Evolutionary conservation across 805 yeast species (phyloP).

Genomic region (Schwanniomyces pseudopolymorphus): DNA sequence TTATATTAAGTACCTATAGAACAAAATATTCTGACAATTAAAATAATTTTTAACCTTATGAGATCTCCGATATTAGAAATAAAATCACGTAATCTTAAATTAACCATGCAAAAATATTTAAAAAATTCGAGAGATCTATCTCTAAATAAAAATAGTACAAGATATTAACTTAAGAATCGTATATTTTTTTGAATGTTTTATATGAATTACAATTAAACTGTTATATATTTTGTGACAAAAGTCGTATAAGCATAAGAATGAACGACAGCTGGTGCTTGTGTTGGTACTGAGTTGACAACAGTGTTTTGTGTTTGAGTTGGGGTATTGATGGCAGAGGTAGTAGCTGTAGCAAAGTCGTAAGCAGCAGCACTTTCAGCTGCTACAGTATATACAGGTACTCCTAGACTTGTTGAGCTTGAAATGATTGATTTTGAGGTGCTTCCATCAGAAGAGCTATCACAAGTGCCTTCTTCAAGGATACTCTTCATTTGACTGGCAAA

Average conservation of each 20-base stretch:
- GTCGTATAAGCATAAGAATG: neutral
- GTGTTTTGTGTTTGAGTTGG: neutral
- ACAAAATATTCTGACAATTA: too few relatives aligned
- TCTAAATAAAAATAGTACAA: too few relatives aligned
- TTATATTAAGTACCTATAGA: too few relatives aligned
- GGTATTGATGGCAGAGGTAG: neutral
- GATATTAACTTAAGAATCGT: neutral
- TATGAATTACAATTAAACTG: neutral
- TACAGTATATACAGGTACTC: too few relatives aligned
- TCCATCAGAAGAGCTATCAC: neutral
- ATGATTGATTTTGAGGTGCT: neutral
- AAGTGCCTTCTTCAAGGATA: neutral
- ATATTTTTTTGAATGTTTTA: neutral
- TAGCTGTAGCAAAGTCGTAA: neutral
- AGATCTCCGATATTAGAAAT: too few relatives aligned
- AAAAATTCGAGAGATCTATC: too few relatives aligned
- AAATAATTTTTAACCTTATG: too few relatives aligned
- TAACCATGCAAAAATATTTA: too few relatives aligned
- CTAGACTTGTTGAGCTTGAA: too few relatives aligned
- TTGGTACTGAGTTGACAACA: neutral
- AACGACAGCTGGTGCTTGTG: neutral
- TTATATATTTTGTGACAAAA: neutral
- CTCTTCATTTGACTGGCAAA: conserved; percentile 22
- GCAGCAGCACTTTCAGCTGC: neutral
- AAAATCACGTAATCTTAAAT: too few relatives aligned